Conservation (phyloP, 139 green algal species). For the Trebouxia sp. region DNA sequence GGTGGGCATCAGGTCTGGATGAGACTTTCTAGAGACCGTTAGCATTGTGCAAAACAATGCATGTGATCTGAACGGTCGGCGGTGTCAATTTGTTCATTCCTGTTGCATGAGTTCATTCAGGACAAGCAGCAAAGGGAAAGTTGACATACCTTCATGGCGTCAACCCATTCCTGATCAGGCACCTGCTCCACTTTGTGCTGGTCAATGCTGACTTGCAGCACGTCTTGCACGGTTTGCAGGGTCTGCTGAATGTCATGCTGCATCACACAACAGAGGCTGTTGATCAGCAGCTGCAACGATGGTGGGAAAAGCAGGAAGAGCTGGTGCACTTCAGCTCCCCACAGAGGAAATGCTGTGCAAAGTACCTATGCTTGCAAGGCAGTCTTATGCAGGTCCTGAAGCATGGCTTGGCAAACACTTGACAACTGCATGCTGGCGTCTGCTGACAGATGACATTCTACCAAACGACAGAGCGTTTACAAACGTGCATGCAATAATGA, state of each 20-base stretch:
- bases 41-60: no score
- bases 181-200: conserved; percentile 44
- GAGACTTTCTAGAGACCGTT: neutral
- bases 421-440: no score
- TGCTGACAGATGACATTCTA: no score
- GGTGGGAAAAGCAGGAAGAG: neutral
- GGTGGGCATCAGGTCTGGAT: neutral
- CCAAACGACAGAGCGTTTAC: no score
- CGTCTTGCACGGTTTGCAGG: neutral
- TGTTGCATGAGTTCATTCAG: no score
- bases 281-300: neutral
- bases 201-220: neutral
- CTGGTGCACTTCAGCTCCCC: neutral
- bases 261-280: neutral
- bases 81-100: no score
- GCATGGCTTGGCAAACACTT: no score
- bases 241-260: neutral
- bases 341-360: neutral
- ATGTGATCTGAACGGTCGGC: no score
- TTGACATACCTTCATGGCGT: conserved; percentile 52
- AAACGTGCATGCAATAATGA: no score
- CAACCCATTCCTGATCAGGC: conserved; percentile 64
- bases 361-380: no score
- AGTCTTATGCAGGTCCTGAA: no score
- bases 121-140: no score